Conservation (phyloP, 768 basidiomycete species). For the Podaxis rugospora region DNA sequence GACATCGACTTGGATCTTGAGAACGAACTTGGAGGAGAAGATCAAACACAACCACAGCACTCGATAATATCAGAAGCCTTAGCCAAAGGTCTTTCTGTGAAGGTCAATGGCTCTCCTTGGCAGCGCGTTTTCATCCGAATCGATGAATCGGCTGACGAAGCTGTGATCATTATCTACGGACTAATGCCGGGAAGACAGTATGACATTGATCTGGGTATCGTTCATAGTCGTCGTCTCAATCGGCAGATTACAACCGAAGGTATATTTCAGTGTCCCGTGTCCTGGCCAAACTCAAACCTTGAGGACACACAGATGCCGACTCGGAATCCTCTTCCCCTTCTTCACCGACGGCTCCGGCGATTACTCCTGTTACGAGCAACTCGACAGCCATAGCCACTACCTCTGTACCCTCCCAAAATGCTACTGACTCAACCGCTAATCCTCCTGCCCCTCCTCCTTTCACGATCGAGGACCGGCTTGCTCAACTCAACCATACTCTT, state of each 20-base stretch:
- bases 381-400: background rate
- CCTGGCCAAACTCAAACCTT: background rate
- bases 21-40: constrained; percentile 7
- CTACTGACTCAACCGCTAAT: constrained; percentile 11
- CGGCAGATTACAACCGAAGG: constrained; percentile 69
- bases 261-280: constrained; percentile 20
- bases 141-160: constrained; percentile 80
- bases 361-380: constrained; percentile 1
- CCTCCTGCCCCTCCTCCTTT: constrained; percentile 28
- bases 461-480: constrained; percentile 63
- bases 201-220: constrained; percentile 80
- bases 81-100: constrained; percentile 70
- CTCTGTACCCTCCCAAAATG: constrained; percentile 13
- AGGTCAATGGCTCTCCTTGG: constrained; percentile 78
- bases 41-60: constrained; percentile 10
- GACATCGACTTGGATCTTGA: constrained; percentile 6
- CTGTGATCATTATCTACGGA: constrained; percentile 87
- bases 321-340: constrained; percentile 29
- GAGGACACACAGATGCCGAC: constrained; percentile 20
- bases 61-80: constrained; percentile 63
- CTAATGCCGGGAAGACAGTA: constrained; percentile 87
- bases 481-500: constrained; percentile 66
- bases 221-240: constrained; percentile 41
- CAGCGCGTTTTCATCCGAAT: constrained; percentile 74
- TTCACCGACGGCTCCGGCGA: constrained; percentile 11